A percentile compares a stretch with the other conserved stretches of the same genome.
Evolutionary conservation across 2,329 filamentous ascomycete species (phyloP).

Genomic region (Neoarthrinium moseri): DNA sequence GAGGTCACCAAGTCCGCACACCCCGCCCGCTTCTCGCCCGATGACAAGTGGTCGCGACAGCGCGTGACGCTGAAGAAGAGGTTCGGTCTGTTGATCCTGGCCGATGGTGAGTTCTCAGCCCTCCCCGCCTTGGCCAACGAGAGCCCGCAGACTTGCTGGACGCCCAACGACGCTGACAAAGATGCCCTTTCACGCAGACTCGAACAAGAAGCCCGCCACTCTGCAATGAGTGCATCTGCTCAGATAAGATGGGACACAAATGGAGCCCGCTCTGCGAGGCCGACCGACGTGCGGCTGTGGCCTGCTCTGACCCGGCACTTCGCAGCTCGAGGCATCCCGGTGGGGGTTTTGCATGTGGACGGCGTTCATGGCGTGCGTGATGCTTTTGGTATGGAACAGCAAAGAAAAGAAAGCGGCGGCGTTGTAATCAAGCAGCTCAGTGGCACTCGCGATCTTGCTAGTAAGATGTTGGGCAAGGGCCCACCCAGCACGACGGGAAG

Average conservation of each 20-base stretch:
- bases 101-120: conserved; percentile 54
- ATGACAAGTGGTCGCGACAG: conserved; percentile 98
- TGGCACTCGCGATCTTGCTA: too few relatives aligned
- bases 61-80: conserved; percentile 93
- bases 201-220: conserved; percentile 9
- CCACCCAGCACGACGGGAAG: too few relatives aligned
- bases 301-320: not conserved
- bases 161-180: too few relatives aligned
- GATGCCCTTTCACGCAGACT: not conserved
- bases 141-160: too few relatives aligned
- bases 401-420: too few relatives aligned
- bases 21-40: conserved; percentile 93
- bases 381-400: too few relatives aligned
- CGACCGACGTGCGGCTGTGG: too few relatives aligned
- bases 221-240: not conserved
- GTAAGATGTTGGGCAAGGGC: too few relatives aligned
- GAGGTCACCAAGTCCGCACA: conserved; percentile 95
- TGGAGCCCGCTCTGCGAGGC: too few relatives aligned
- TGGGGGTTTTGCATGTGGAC: not conserved
- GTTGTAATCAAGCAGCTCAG: too few relatives aligned
- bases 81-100: conserved; percentile 83
- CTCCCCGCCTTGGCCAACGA: conserved; percentile 9
- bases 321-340: too few relatives aligned
- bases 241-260: too few relatives aligned
- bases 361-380: conserved; percentile 4